These are phyloP conservation scores for Dovyalis caffra DNA, from an alignment of 345 rosid species.

Conservation along the genomic window DNA sequence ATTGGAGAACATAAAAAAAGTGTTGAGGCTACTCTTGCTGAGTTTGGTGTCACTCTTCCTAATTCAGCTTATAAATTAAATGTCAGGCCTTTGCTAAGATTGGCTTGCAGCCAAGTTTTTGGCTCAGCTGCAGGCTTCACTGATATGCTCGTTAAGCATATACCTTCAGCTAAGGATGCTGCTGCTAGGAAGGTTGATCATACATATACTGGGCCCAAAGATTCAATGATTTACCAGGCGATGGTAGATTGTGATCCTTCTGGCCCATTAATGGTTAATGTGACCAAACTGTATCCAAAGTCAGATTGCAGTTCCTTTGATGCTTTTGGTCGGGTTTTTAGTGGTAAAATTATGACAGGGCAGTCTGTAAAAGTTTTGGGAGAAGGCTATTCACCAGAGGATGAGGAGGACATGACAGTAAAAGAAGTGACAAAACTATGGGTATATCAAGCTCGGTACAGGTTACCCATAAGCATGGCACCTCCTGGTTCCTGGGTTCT, in stretches of 20 bases:
- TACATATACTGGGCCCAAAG: slow-evolving; percentile 73
- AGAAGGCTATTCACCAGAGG: slow-evolving; percentile 96
- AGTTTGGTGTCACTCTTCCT: slow-evolving; percentile 89
- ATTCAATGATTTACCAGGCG: slow-evolving; percentile 64
- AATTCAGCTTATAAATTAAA: slow-evolving; percentile 86
- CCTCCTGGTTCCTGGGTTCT: slow-evolving; percentile 99
- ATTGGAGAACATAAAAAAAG: slow-evolving; percentile 98
- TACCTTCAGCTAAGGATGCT: slow-evolving; percentile 91
- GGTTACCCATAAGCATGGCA: slow-evolving; percentile 88
- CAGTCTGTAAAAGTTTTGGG: slow-evolving; percentile 86
- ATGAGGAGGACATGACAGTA: slow-evolving; percentile 95
- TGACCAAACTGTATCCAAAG: slow-evolving; percentile 93
- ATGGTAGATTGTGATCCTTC: slow-evolving; percentile 85
- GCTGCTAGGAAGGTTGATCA: slow-evolving; percentile 83
- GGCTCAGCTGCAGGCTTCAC: slow-evolving; percentile 97
- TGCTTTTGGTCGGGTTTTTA: slow-evolving; percentile 92
- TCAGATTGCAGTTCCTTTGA: slow-evolving; percentile 95
- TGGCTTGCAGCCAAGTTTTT: slow-evolving; percentile 90
- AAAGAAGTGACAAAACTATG: slow-evolving; percentile 93
- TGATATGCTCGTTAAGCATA: slow-evolving; percentile 91
- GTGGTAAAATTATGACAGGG: slow-evolving; percentile 91
- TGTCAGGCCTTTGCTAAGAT: slow-evolving; percentile 86
- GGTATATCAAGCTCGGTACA: slow-evolving; percentile 91
- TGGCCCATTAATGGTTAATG: slow-evolving; percentile 95
- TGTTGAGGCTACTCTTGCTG: slow-evolving; percentile 92